These are phyloP conservation scores for Trichomonas tenax DNA, from an alignment of 208 protist genomes.

Conservation along the genomic window DNA sequence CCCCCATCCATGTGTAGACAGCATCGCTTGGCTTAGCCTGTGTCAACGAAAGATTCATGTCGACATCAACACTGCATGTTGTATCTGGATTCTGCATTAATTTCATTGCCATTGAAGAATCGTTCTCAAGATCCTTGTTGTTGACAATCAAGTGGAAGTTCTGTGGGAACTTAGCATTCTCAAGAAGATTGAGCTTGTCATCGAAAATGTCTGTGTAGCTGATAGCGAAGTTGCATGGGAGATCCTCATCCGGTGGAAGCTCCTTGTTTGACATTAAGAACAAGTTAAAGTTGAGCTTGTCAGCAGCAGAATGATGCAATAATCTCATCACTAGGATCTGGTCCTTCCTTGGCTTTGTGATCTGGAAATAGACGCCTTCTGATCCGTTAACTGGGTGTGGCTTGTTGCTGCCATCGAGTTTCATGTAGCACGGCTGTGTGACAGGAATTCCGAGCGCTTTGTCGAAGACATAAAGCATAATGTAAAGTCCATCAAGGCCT, in stretches of 20 bases:
- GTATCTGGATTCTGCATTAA: not conserved
- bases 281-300: not conserved
- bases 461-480: not conserved
- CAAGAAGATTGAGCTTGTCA: not conserved
- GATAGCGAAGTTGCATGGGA: not conserved
- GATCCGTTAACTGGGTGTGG: not conserved
- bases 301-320: not conserved
- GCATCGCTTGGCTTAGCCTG: not conserved
- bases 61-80: not conserved
- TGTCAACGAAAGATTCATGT: not conserved
- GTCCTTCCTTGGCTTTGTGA: not conserved
- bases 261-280: not conserved
- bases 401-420: not conserved
- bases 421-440: not conserved
- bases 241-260: not conserved
- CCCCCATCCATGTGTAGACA: not conserved
- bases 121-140: not conserved
- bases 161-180: not conserved
- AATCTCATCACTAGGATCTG: not conserved
- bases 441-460: not conserved
- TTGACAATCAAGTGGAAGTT: not conserved
- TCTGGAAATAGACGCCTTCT: not conserved
- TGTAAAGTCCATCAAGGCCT: not conserved
- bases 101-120: not conserved
- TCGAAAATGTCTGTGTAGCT: not conserved